These are phyloP conservation scores for Acacia concinna DNA, from an alignment of 331 rosid genomes.

Conservation along the genomic window DNA sequence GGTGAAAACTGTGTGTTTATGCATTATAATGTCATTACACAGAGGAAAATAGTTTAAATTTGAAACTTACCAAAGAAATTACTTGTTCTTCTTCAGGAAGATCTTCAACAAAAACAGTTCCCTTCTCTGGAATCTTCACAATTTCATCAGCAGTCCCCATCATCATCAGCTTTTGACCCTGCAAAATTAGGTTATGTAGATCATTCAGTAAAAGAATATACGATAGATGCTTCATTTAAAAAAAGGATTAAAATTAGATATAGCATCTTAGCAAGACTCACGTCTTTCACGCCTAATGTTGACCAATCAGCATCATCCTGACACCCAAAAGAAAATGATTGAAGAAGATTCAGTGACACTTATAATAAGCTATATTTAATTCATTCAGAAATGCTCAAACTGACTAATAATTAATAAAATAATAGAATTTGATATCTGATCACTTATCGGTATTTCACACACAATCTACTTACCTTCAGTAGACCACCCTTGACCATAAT, in stretches of 20 bases:
- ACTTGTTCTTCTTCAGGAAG: conserved; percentile 98
- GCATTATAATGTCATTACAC: conserved; percentile 3
- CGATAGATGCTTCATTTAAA: background rate
- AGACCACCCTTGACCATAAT: conserved; percentile 99
- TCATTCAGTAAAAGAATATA: conserved; percentile 15
- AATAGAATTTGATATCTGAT: conserved; percentile 19
- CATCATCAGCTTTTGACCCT: conserved; percentile 99
- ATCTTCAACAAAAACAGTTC: conserved; percentile 89
- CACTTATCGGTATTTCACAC: conserved; percentile 1
- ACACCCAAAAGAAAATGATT: conserved; percentile 15
- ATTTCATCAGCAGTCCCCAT: conserved; percentile 98
- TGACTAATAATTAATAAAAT: background rate
- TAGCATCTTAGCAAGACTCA: conserved; percentile 38
- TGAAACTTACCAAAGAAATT: conserved; percentile 57
- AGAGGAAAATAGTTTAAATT: conserved; percentile 14
- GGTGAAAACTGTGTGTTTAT: conserved; percentile 5
- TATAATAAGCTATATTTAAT: background rate
- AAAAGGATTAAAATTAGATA: background rate
- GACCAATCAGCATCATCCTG: conserved; percentile 98
- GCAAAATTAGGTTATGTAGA: conserved; percentile 29
- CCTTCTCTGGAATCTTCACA: conserved; percentile 90
- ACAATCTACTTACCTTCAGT: conserved; percentile 61
- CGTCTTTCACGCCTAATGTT: conserved; percentile 77
- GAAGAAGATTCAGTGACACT: conserved; percentile 13
- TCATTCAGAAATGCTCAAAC: background rate